These are phyloP conservation scores for Camillea tinctor DNA, from an alignment of 2,329 filamentous ascomycete genomes.

Conservation along the genomic window DNA sequence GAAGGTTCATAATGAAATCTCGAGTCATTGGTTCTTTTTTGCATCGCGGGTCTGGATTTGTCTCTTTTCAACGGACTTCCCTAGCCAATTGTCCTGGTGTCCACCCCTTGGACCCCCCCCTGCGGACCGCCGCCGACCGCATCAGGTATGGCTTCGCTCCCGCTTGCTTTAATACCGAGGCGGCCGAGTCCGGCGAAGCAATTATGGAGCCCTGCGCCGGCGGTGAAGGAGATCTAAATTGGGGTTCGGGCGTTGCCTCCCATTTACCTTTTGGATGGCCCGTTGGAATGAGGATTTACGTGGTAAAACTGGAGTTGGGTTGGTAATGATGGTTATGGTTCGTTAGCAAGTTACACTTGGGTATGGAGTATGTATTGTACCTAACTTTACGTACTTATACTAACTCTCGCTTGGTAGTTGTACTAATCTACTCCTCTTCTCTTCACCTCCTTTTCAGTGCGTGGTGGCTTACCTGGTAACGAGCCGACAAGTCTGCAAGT, in stretches of 20 bases:
- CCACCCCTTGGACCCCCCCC: too few relatives aligned
- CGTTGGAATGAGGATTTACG: not conserved
- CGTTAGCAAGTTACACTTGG: not conserved
- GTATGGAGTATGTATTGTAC: too few relatives aligned
- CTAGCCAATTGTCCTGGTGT: too few relatives aligned
- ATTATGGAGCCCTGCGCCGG: not conserved
- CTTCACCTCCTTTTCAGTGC: not conserved
- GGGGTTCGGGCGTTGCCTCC: not conserved
- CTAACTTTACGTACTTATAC: too few relatives aligned
- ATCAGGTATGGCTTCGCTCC: constrained; percentile 9
- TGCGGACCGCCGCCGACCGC: constrained; percentile 4
- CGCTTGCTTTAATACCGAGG: not conserved
- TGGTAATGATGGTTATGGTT: not conserved
- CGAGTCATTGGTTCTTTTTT: constrained; percentile 8
- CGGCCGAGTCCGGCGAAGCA: not conserved
- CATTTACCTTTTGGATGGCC: not conserved
- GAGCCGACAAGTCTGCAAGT: not conserved
- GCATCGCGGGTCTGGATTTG: constrained; percentile 11
- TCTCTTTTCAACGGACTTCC: not conserved
- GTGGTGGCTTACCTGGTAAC: not conserved
- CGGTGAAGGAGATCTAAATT: not conserved
- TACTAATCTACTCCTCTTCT: not conserved
- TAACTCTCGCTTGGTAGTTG: not conserved
- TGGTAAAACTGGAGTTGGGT: not conserved
- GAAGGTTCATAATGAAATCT: not conserved